Base-by-base conservation (phyloP, 78 protist genomes). In the Ministeria vibrans region DNA sequence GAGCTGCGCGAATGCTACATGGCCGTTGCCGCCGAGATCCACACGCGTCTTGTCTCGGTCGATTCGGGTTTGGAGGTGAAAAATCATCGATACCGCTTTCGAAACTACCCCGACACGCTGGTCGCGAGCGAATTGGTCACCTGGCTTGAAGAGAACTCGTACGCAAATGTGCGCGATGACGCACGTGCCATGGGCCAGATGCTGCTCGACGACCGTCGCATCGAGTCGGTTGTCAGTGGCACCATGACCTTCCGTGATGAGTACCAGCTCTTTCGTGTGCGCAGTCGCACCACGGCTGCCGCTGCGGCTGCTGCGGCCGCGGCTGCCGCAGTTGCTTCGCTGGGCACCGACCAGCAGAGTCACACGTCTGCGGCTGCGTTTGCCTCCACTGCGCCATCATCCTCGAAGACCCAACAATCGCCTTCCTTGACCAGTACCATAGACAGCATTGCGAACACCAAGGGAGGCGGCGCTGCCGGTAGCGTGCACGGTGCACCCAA, bases 81-180 rank as follows among this genome's bases (percentile, higher is more conserved):
- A 27, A 61, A 75, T 28, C 78, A 45, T 28, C 59, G 78, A 18
- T 28, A 43, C 27, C 78, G 78, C 27, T 61, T 75, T 23, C 28
- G 41, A 9, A 75, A 30, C 51, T 75, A 75, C 34, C 28, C 44
- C 63, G 30, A 75, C n/a, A 38, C 53, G 38, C 45, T 75, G 13
- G 53, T 44, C 30, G 78, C 78, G 51, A 20, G 53, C 5, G 78
- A 75, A 18, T 28, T 75, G 9, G 41, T 75, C 23, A 61, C 39
- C 27, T 75, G 78, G 78, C 63, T 75, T 51, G 53, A 45, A 28
- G 15, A 15, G 63, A 42, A 15, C 69, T 13, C 18, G 15, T 28
- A 75, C 20, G 63, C 41, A 20, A 11, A 30, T 36, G 27, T 18
- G 20, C 42, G 78, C 27, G 61, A 44, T 0, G 78, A 30, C 46